phyloP scores from a whole-genome alignment of 192 early-diverging fungal species.

The Podila clonocystis region DNA sequence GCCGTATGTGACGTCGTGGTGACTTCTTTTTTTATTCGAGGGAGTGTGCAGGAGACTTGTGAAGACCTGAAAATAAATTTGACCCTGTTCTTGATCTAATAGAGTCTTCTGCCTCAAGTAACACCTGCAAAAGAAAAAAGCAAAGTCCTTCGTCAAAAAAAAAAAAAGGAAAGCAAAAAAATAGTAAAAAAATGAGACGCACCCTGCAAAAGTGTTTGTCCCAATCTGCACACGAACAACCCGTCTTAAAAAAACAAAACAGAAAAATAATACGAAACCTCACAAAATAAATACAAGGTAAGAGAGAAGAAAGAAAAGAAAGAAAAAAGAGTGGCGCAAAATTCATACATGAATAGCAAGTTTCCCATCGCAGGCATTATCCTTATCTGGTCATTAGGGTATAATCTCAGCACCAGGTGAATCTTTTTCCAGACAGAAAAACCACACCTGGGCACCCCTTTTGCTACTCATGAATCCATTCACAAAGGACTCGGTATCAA shows the following conservation, averaged over 20 bases:
- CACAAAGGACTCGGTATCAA: background rate
- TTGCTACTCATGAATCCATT: constrained; percentile 22
- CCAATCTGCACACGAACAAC: background rate
- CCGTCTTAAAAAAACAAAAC: background rate
- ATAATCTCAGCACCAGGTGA: constrained; percentile 47
- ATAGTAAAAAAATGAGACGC: background rate
- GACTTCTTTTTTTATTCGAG: too few species aligned
- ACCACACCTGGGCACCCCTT: constrained; percentile 51
- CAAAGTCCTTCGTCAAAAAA: background rate
- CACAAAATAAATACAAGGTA: background rate
- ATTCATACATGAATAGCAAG: constrained; percentile 25
- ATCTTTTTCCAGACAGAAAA: constrained; percentile 21
- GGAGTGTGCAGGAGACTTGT: too few species aligned
- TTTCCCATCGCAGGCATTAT: constrained; percentile 48
- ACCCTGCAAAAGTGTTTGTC: background rate
- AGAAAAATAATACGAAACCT: constrained; percentile 1
- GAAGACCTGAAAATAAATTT: too few species aligned
- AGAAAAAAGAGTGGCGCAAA: constrained; percentile 5
- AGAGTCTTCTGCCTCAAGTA: too few species aligned
- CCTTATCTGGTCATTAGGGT: constrained; percentile 47
- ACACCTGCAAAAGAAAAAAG: background rate
- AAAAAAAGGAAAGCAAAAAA: background rate
- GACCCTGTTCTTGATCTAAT: too few species aligned
- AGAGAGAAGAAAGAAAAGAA: background rate
- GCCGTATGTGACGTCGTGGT: too few species aligned